Evolutionary conservation across 805 yeast species (phyloP).

Genomic region (Wickerhamiella sergipiensis): DNA sequence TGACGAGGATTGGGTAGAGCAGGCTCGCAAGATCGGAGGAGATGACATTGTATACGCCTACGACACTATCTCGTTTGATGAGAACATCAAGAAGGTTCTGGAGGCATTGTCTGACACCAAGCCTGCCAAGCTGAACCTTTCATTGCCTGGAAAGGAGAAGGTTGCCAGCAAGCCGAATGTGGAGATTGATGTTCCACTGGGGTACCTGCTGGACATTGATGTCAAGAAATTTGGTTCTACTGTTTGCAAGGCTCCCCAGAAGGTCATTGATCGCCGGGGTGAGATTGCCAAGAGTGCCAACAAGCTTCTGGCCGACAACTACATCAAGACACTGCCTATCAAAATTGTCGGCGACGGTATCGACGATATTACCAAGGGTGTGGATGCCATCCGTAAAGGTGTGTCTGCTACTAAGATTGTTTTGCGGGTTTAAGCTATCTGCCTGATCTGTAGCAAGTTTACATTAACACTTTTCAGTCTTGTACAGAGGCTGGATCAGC

Average conservation of each 20-base stretch:
- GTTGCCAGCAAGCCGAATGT: conserved; percentile 3
- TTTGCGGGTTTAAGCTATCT: conserved; percentile 3
- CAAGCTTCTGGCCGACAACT: conserved; percentile 6
- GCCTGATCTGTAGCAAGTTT: too few relatives aligned
- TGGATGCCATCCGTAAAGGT: conserved; percentile 10
- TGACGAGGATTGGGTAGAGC: conserved; percentile 33
- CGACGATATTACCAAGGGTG: conserved; percentile 11
- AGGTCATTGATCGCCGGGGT: not conserved
- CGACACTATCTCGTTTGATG: conserved; percentile 18
- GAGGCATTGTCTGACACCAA: conserved; percentile 3
- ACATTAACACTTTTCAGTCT: too few relatives aligned
- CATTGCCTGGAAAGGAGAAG: not conserved
- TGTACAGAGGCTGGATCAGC: too few relatives aligned
- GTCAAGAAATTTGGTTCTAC: conserved; percentile 13
- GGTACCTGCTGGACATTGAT: conserved; percentile 12
- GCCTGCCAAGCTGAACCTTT: conserved; percentile 4
- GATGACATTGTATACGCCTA: conserved; percentile 17
- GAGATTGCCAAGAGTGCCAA: not conserved
- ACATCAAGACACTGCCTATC: conserved; percentile 11
- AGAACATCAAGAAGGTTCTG: conserved; percentile 9
- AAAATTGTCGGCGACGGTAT: conserved; percentile 14
- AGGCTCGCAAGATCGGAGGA: conserved; percentile 28
- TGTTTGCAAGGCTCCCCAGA: conserved; percentile 4
- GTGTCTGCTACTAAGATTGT: conserved; percentile 14
- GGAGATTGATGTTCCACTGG: conserved; percentile 7